Percentiles rank a stretch among this genome's conserved stretches.
These are phyloP conservation scores for Cryphonectria naterciae DNA, from an alignment of 2,329 filamentous ascomycete species.

Conservation along the genomic window DNA sequence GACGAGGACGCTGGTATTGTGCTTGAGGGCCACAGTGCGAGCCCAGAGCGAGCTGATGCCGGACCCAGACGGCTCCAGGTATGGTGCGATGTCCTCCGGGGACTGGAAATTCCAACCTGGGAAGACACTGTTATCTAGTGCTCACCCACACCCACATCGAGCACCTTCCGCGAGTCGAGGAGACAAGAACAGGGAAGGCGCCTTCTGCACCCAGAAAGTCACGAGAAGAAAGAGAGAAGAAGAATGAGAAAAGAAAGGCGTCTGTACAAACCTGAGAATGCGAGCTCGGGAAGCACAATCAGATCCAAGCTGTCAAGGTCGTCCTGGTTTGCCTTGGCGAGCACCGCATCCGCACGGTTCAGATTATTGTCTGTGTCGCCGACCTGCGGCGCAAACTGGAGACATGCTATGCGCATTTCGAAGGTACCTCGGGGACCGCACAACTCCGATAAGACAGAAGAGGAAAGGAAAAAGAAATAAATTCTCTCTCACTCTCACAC, in stretches of 20 bases:
- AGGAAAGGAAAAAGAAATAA: not conserved
- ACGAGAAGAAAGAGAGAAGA: no score
- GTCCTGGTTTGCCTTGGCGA: slow-evolving; percentile 55
- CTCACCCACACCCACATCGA: not conserved
- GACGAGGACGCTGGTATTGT: slow-evolving; percentile 69
- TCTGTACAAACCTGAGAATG: slow-evolving; percentile 65
- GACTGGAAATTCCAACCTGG: slow-evolving; percentile 78
- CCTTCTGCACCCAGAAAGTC: not conserved
- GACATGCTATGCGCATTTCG: slow-evolving; percentile 67
- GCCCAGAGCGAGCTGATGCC: slow-evolving; percentile 77
- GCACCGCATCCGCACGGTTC: slow-evolving; percentile 65
- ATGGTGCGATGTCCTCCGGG: slow-evolving; percentile 67
- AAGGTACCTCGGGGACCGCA: not conserved
- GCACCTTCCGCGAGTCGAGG: not conserved
- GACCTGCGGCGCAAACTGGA: slow-evolving; percentile 74
- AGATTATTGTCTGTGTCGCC: slow-evolving; percentile 74
- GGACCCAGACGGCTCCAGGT: slow-evolving; percentile 66
- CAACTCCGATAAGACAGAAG: not conserved
- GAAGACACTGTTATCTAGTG: not conserved
- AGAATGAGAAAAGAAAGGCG: not conserved
- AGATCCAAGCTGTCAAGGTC: slow-evolving; percentile 69
- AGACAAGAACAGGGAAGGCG: not conserved
- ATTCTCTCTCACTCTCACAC: not conserved
- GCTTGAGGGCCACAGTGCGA: slow-evolving; percentile 64
- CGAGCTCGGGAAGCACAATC: slow-evolving; percentile 75